Evolutionary conservation across 306 rosid species (phyloP), one percentile per base, ranked within the genome.

Genomic region (Malus asiatica): DNA sequence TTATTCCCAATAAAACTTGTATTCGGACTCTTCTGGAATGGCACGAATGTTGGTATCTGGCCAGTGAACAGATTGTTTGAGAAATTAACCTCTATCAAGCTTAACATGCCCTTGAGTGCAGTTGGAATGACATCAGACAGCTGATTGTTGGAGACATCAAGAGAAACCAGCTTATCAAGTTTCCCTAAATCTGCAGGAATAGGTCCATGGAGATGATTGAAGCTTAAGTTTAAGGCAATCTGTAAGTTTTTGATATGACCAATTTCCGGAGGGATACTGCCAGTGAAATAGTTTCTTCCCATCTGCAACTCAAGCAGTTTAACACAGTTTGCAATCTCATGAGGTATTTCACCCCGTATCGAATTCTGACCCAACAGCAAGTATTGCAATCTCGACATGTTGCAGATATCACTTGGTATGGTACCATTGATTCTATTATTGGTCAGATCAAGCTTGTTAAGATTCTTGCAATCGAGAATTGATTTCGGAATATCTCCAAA

Each of bases 81-180:
- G 77, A 96, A 96, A 87, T 96, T 90, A 61, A 96, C 98, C 87
- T 96, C 99, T 74, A 96, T 92, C 89, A 96, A 85, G 85, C 99
- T 96, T 89, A 96, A 64, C 99, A 96, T 88, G 70, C 99, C 99
- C 86, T 87, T 92, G 11, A 96, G 86, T 68, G 89, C 98, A 44
- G 85, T 23, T 19, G 99, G 98, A 76, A 96, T 92, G 59, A 67
- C 75, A 59, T 96, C 96, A 2, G 97, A 89, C 63, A 96, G 91
- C 79, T 83, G 90, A 76, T 96, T 96, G 76, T 88, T 96, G 4
- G 98, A 92, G 71, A 96, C 90, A 81, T 92, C 99, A 72, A 96
- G 72, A 75, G 99, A 87, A 72, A 96, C 99, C 78, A 96, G 93
- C 85, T 96, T 96, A 86, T 96, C 99, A 52, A 96, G 93, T 80